phyloP scores from a whole-genome alignment of 805 yeast genomes.

The Metschnikowia peoriensis region DNA sequence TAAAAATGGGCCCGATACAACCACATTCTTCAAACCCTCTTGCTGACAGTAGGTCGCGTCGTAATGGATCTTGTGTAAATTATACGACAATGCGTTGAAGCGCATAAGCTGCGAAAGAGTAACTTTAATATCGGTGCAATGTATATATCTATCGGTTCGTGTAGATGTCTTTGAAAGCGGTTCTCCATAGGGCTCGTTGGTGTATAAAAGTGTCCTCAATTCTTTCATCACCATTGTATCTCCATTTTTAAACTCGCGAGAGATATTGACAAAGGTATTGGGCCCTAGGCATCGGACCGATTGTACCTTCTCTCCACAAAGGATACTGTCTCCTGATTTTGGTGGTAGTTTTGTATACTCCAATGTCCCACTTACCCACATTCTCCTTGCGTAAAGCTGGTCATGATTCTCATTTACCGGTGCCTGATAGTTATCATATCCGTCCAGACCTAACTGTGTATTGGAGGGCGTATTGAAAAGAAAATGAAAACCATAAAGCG shows the following conservation, averaged over 20 bases:
- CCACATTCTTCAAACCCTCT: constrained; percentile 60
- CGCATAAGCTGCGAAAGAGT: constrained; percentile 49
- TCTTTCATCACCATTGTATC: constrained; percentile 44
- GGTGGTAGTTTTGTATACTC: constrained; percentile 29
- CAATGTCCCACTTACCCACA: constrained; percentile 80
- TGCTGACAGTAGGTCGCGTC: constrained; percentile 51
- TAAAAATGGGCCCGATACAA: constrained; percentile 83
- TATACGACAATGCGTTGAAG: constrained; percentile 75
- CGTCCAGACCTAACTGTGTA: constrained; percentile 57
- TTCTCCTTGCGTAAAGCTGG: constrained; percentile 50
- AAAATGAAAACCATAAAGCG: constrained; percentile 56
- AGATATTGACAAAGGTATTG: constrained; percentile 53
- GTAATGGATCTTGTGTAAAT: constrained; percentile 82
- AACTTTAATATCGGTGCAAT: constrained; percentile 21
- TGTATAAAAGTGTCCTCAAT: constrained; percentile 58
- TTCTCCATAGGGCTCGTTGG: constrained; percentile 36
- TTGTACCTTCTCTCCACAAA: constrained; percentile 54
- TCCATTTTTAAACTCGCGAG: constrained; percentile 42
- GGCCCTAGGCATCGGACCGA: constrained; percentile 34
- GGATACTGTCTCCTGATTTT: constrained; percentile 34
- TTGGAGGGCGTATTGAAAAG: constrained; percentile 63
- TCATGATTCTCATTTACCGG: constrained; percentile 39
- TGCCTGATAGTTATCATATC: constrained; percentile 77
- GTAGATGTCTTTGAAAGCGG: neutral
- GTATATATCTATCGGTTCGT: neutral